Percentiles rank a stretch among this genome's conserved stretches.
Conservation (phyloP, 495 filamentous ascomycete species). For the Darksidea phi region DNA sequence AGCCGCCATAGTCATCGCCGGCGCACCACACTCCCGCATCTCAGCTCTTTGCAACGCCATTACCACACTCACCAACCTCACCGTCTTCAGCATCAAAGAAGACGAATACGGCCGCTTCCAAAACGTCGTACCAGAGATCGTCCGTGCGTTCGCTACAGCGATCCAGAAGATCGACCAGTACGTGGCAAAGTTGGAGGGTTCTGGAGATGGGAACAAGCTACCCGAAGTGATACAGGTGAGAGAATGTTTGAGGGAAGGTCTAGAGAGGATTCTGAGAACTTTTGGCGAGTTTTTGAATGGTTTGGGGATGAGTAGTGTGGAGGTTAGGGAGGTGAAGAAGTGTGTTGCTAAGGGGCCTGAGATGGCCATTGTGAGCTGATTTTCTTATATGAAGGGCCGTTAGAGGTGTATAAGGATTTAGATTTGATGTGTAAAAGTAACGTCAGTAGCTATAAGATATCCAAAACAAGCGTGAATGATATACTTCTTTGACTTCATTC, state of each 20-base stretch:
- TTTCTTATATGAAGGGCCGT: neutral
- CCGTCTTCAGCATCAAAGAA: conserved; percentile 71
- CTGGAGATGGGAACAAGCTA: conserved; percentile 45
- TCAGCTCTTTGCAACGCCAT: conserved; percentile 68
- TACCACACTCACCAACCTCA: conserved; percentile 64
- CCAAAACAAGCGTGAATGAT: too few species aligned
- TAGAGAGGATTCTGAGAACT: conserved; percentile 59
- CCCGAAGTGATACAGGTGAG: conserved; percentile 61
- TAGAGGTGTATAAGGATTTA: too few species aligned
- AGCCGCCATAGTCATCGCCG: conserved; percentile 62
- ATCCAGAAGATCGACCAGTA: conserved; percentile 70
- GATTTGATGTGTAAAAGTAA: too few species aligned
- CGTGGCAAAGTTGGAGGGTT: conserved; percentile 55
- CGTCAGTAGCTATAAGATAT: too few species aligned
- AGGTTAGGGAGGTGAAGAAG: conserved; percentile 68
- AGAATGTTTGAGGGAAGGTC: conserved; percentile 55
- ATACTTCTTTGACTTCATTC: too few species aligned
- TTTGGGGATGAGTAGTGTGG: conserved; percentile 61
- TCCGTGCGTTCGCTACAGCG: conserved; percentile 67
- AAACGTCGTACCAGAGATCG: conserved; percentile 67
- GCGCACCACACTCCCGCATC: conserved; percentile 63
- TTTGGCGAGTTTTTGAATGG: conserved; percentile 71
- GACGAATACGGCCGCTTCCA: conserved; percentile 87
- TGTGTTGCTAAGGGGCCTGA: conserved; percentile 8
- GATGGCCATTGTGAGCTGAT: neutral